Evolutionary conservation across 768 basidiomycete species (phyloP).

Genomic region (Panaeolus papilionaceus): DNA sequence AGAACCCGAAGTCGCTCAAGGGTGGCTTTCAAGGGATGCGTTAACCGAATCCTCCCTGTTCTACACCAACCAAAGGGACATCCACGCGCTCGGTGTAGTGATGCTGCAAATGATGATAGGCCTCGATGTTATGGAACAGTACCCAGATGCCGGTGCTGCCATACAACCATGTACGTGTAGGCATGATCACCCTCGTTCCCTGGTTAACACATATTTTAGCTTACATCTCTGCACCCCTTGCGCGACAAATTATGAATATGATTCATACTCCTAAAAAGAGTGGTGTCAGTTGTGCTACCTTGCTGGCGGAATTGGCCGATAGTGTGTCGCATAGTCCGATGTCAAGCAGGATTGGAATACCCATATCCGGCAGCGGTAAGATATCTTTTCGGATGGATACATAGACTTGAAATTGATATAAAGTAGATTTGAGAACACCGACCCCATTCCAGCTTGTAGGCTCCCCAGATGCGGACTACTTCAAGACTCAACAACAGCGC

Average conservation of each 20-base stretch:
- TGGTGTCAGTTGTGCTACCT: slow-evolving; percentile 58
- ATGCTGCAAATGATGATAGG: slow-evolving; percentile 90
- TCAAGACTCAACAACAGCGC: slow-evolving; percentile 53
- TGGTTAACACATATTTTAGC: slow-evolving; percentile 41
- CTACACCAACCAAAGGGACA: slow-evolving; percentile 81
- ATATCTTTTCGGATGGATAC: neutral
- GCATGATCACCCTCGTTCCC: slow-evolving; percentile 3
- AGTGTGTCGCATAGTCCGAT: slow-evolving; percentile 34
- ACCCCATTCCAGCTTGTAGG: slow-evolving; percentile 46
- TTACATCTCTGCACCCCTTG: slow-evolving; percentile 55
- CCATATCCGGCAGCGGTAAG: slow-evolving; percentile 35
- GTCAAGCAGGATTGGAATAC: slow-evolving; percentile 32
- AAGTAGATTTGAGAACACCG: slow-evolving; percentile 55
- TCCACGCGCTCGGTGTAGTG: slow-evolving; percentile 82
- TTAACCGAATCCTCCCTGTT: slow-evolving; percentile 75
- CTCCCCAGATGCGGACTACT: slow-evolving; percentile 69
- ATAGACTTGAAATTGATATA: neutral
- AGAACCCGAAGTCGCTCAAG: slow-evolving; percentile 54
- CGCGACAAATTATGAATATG: slow-evolving; percentile 64
- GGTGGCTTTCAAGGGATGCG: slow-evolving; percentile 78
- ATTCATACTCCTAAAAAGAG: slow-evolving; percentile 63
- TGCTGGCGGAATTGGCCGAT: slow-evolving; percentile 64
- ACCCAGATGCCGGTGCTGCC: slow-evolving; percentile 60
- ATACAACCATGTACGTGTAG: slow-evolving; percentile 55
- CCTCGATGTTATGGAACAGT: slow-evolving; percentile 64